A percentile compares a stretch with the other conserved stretches of the same genome.
Conservation (phyloP, 2,329 filamentous ascomycete species). For the Tolypocladium paradoxum region DNA sequence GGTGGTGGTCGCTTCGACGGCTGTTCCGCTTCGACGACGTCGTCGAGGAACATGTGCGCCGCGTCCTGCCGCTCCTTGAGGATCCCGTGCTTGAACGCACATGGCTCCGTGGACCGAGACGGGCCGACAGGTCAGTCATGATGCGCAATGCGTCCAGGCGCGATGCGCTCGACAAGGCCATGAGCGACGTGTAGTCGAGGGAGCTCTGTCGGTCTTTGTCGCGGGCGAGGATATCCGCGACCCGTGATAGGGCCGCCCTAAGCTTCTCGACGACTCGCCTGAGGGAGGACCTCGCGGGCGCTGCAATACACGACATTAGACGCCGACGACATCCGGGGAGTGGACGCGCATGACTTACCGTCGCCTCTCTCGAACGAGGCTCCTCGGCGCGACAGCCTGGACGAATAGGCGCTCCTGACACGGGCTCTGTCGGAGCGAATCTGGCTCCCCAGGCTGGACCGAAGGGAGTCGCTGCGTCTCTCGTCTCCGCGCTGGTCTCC, state of each 20-base stretch:
- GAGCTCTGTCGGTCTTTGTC: conserved; percentile 21
- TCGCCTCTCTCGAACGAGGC: conserved; percentile 34
- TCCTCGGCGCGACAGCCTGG: conserved; percentile 28
- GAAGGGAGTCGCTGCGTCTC: too few species aligned
- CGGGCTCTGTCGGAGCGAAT: conserved; percentile 28
- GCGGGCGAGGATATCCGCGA: conserved; percentile 12
- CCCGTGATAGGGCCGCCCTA: conserved; percentile 27
- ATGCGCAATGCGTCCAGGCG: conserved; percentile 36
- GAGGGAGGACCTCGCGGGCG: conserved; percentile 26
- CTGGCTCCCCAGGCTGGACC: conserved; percentile 18
- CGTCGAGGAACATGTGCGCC: neutral
- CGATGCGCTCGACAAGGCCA: conserved; percentile 35
- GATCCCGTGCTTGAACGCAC: conserved; percentile 1
- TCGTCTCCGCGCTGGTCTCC: conserved; percentile 7
- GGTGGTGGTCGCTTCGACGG: too few species aligned
- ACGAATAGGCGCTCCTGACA: conserved; percentile 31
- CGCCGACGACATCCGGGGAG: too few species aligned
- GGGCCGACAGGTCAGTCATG: conserved; percentile 35
- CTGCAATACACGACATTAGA: conserved; percentile 14
- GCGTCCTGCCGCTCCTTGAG: neutral
- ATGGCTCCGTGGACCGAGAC: conserved; percentile 6
- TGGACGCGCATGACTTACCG: conserved; percentile 23
- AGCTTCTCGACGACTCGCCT: conserved; percentile 31
- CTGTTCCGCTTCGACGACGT: neutral
- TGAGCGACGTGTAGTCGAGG: conserved; percentile 35